Percentiles rank a stretch among this genome's conserved stretches.
Conservation (phyloP, 257 asterid genomes). For the Apocynum venetum region DNA sequence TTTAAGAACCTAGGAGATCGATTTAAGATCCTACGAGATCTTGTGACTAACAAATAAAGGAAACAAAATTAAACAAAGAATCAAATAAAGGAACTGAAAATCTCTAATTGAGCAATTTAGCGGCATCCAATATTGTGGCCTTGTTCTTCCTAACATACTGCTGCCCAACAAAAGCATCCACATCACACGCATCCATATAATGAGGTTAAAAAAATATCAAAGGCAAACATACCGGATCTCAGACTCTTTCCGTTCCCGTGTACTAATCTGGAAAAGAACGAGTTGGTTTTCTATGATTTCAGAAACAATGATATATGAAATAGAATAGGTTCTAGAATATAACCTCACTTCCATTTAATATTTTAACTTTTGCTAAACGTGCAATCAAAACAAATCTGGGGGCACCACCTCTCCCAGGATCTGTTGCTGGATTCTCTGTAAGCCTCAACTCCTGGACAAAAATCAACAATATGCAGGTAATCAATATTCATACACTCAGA, state of each 20-base stretch:
- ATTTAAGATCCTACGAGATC: too few species aligned
- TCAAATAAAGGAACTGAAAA: too few species aligned
- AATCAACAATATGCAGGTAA: neutral
- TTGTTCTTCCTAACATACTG: too few species aligned
- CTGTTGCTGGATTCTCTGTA: slow-evolving; percentile 83
- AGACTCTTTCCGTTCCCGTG: slow-evolving; percentile 89
- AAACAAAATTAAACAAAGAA: too few species aligned
- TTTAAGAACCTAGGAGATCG: too few species aligned
- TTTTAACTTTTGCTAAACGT: slow-evolving; percentile 62
- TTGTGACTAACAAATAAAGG: too few species aligned
- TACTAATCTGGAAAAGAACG: slow-evolving; percentile 53
- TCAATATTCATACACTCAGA: neutral
- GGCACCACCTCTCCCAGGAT: slow-evolving; percentile 67
- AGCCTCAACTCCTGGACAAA: slow-evolving; percentile 71
- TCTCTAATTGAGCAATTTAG: too few species aligned
- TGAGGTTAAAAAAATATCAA: neutral
- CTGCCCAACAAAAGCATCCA: too few species aligned
- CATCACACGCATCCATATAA: neutral
- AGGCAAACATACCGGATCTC: slow-evolving; percentile 72
- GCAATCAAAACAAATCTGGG: slow-evolving; percentile 85
- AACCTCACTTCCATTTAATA: slow-evolving; percentile 92
- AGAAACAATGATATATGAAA: slow-evolving; percentile 3
- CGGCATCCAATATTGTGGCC: too few species aligned
- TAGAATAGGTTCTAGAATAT: slow-evolving; percentile 14
- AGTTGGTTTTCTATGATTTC: slow-evolving; percentile 23